Conservation (phyloP, 192 early-diverging fungal genomes). For the Backusella mclennaniae region DNA sequence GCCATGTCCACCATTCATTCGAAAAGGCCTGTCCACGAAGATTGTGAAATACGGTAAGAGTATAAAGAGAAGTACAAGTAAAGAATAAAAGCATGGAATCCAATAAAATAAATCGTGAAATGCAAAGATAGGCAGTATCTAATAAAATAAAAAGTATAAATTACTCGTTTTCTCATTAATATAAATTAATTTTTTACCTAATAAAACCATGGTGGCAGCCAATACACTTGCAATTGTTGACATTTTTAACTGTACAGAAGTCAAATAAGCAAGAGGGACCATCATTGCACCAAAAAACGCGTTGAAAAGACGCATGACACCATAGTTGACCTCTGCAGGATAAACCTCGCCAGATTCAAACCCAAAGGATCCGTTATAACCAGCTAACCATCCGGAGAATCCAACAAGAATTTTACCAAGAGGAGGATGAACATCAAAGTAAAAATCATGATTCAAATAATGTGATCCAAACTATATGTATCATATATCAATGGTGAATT, state of each 20-base stretch:
- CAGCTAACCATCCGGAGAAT: conserved; percentile 79
- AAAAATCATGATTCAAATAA: conserved; percentile 92
- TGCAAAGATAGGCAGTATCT: conserved; percentile 74
- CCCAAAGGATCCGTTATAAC: conserved; percentile 83
- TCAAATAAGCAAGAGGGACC: conserved; percentile 91
- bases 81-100: conserved; percentile 96
- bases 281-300: conserved; percentile 86
- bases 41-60: conserved; percentile 60
- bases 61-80: conserved; percentile 68
- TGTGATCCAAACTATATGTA: conserved; percentile 84
- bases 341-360: conserved; percentile 81
- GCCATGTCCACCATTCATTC: conserved; percentile 85
- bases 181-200: conserved; percentile 47
- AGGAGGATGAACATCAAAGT: conserved; percentile 98
- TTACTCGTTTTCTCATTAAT: background rate
- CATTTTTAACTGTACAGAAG: conserved; percentile 74
- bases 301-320: conserved; percentile 88
- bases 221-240: conserved; percentile 67
- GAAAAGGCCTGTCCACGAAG: conserved; percentile 64
- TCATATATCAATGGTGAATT: background rate
- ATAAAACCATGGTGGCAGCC: conserved; percentile 72
- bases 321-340: conserved; percentile 81
- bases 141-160: background rate
- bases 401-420: conserved; percentile 96
- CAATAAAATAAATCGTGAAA: conserved; percentile 90